A percentile compares a stretch with the other conserved stretches of the same genome.
phyloP scores from a whole-genome alignment of 1,284 basidiomycete species.

The Somion occarium region DNA sequence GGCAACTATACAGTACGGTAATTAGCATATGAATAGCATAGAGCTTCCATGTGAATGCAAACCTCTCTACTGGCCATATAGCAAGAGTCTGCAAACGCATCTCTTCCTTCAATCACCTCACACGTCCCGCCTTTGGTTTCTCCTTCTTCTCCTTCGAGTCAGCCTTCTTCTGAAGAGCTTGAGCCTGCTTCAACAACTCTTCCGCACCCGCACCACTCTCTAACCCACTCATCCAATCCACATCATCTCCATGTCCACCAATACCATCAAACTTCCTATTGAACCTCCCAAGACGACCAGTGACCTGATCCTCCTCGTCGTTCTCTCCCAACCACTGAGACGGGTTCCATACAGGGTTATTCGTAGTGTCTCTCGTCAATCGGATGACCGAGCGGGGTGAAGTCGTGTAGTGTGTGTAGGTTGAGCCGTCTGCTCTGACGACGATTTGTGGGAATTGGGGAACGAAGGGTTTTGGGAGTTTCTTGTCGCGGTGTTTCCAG shows the following conservation, averaged over 20 bases:
- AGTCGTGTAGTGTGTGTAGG: conserved; percentile 81
- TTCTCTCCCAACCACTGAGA: conserved; percentile 36
- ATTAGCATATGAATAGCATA: too few species aligned
- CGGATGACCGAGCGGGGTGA: conserved; percentile 73
- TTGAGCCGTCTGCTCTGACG: conserved; percentile 81
- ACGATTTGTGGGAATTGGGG: conserved; percentile 82
- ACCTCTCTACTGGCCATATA: too few species aligned
- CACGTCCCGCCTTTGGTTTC: neutral
- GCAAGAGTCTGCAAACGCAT: neutral
- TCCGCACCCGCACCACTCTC: conserved; percentile 1
- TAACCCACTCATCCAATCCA: conserved; percentile 36
- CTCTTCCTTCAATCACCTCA: neutral
- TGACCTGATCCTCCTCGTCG: conserved; percentile 64
- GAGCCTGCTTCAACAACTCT: neutral
- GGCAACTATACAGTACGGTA: too few species aligned
- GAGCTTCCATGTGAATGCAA: too few species aligned
- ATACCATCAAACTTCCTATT: conserved; percentile 68
- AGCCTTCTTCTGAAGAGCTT: neutral
- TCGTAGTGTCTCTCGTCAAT: conserved; percentile 80
- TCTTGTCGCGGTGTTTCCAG: conserved; percentile 59
- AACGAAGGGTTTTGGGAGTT: conserved; percentile 75
- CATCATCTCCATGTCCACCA: conserved; percentile 37
- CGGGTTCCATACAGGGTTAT: conserved; percentile 79
- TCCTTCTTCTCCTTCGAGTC: neutral
- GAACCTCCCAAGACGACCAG: conserved; percentile 78